These are phyloP conservation scores for Colletotrichum sp. DNA, from an alignment of 2,329 filamentous ascomycete genomes.

Conservation along the genomic window DNA sequence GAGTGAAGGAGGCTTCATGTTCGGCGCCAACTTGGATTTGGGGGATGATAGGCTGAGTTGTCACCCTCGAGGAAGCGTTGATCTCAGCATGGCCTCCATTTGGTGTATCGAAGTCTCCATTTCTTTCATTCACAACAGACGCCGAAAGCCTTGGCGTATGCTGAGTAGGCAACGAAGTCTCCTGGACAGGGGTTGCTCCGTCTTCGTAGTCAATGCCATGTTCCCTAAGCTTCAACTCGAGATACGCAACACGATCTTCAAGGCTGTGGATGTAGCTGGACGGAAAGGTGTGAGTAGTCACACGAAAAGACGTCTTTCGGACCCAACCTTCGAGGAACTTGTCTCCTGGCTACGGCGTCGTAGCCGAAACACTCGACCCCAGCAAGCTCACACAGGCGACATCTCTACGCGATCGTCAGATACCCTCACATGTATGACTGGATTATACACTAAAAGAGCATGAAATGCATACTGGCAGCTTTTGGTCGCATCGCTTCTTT, in stretches of 20 bases:
- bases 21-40: neutral
- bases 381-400: neutral
- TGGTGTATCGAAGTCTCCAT: neutral
- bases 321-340: neutral
- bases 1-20: neutral
- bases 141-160: neutral
- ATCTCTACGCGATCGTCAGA: neutral
- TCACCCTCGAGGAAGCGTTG: neutral
- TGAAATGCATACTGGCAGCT: neutral
- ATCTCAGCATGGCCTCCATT: neutral
- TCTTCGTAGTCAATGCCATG: neutral
- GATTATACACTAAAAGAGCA: neutral
- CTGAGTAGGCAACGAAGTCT: neutral
- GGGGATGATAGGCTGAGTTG: neutral
- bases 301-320: neutral
- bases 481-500: neutral
- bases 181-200: neutral
- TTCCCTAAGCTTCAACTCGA: neutral
- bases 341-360: neutral
- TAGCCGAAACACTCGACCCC: neutral
- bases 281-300: neutral
- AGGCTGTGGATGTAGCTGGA: neutral
- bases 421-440: neutral
- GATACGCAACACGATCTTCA: neutral
- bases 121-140: neutral